Evolutionary conservation across 257 asterid species (phyloP).

Genomic region (Mentha longifolia): DNA sequence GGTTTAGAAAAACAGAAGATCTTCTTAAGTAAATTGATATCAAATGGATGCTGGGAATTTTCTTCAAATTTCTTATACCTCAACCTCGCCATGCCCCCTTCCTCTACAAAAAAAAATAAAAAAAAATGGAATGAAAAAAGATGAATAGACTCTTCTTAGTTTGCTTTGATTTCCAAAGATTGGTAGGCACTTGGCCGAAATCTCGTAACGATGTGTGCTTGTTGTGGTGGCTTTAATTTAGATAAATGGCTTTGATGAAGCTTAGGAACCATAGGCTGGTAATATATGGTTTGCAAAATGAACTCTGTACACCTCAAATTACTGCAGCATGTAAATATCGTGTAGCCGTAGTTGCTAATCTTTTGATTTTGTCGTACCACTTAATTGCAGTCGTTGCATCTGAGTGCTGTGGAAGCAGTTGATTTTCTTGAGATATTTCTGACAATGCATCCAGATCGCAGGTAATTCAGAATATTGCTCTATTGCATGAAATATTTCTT

Average conservation of each 20-base stretch:
- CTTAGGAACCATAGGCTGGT: not conserved
- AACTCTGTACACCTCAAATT: conserved; percentile 8
- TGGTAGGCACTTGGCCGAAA: conserved; percentile 16
- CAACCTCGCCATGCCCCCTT: not conserved
- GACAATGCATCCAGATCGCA: conserved; percentile 84
- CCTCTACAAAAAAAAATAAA: not conserved
- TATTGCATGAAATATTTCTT: conserved; percentile 15
- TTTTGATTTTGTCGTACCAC: conserved; percentile 6
- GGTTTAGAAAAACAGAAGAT: not conserved
- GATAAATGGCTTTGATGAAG: conserved; percentile 12
- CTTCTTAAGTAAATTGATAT: not conserved
- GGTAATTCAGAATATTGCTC: conserved; percentile 44
- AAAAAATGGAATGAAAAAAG: not conserved
- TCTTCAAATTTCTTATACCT: not conserved
- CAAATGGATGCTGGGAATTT: conserved; percentile 3
- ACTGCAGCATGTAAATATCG: conserved; percentile 19
- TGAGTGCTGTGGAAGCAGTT: conserved; percentile 82
- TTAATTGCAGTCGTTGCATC: conserved; percentile 61
- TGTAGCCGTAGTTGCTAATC: not conserved
- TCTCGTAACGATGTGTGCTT: conserved; percentile 3
- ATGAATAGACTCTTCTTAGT: not conserved
- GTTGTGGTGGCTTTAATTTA: not conserved
- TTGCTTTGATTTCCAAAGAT: conserved; percentile 1
- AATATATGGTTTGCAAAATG: conserved; percentile 3
- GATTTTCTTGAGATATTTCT: conserved; percentile 79